Percentiles rank a stretch among this genome's conserved stretches.
These are phyloP conservation scores for Crithidia thermophila DNA, from an alignment of 208 protist species.

Conservation along the genomic window DNA sequence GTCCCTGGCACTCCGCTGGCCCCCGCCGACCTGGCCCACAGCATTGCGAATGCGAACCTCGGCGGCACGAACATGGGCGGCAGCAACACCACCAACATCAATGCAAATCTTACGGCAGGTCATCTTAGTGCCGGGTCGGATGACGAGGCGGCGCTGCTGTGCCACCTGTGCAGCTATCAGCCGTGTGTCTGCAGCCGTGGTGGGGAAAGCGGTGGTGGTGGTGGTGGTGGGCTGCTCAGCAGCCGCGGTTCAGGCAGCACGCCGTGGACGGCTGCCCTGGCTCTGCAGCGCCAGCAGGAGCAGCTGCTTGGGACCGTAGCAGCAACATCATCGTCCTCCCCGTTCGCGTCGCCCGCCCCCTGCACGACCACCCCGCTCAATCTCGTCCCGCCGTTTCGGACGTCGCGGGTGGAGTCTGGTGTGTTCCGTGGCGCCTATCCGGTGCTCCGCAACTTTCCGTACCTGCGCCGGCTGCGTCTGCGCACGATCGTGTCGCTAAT, in stretches of 20 bases:
- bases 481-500: conserved; percentile 79
- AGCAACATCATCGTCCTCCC: no score
- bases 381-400: conserved; percentile 79
- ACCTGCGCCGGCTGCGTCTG: conserved; percentile 53
- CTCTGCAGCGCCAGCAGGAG: conserved; percentile 17
- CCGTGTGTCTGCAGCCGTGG: background rate
- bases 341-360: background rate
- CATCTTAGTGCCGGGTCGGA: background rate
- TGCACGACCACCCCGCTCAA: conserved; percentile 29
- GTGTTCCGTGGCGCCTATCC: conserved; percentile 89
- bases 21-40: background rate
- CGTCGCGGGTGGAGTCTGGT: conserved; percentile 72
- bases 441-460: conserved; percentile 80
- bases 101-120: no score
- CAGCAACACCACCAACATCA: no score
- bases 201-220: background rate
- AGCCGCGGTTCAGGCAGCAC: no score
- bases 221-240: no score
- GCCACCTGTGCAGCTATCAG: background rate
- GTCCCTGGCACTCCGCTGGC: conserved; percentile 1
- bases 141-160: background rate
- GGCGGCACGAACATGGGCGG: no score
- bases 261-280: background rate
- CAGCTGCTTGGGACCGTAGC: background rate
- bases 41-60: no score